phyloP scores from a whole-genome alignment of 2,329 filamentous ascomycete genomes.

The Xylaria sp. region DNA sequence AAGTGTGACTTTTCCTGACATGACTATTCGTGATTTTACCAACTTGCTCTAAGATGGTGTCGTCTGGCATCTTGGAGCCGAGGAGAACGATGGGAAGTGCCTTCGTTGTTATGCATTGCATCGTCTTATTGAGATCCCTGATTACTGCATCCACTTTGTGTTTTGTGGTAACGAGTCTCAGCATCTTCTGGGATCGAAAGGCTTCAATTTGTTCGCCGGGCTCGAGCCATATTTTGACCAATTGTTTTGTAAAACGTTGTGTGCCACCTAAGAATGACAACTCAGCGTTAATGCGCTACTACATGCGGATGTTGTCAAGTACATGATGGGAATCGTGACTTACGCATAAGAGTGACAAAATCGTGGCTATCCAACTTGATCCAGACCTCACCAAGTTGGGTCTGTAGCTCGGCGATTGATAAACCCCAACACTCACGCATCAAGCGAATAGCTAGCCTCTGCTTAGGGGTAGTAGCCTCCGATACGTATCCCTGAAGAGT shows the following conservation, averaged over 20 bases:
- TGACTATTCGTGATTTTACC: conserved; percentile 46
- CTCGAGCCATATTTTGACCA: conserved; percentile 41
- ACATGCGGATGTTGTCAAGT: neutral
- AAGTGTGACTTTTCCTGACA: conserved; percentile 28
- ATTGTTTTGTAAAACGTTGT: conserved; percentile 43
- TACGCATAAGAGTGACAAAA: conserved; percentile 54
- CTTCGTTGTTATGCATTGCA: conserved; percentile 36
- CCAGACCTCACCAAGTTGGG: conserved; percentile 48
- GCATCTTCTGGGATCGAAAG: conserved; percentile 33
- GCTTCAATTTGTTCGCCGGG: conserved; percentile 48
- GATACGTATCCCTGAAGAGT: conserved; percentile 41
- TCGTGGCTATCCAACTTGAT: conserved; percentile 48
- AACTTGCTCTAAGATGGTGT: conserved; percentile 43
- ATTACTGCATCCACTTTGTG: conserved; percentile 45
- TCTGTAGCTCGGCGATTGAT: conserved; percentile 52
- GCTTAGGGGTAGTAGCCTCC: conserved; percentile 45
- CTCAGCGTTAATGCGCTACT: neutral
- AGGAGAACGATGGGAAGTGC: conserved; percentile 37
- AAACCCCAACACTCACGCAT: conserved; percentile 58
- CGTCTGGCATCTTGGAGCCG: conserved; percentile 32
- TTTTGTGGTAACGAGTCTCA: conserved; percentile 47
- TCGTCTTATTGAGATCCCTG: conserved; percentile 40
- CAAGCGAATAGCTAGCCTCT: conserved; percentile 49
- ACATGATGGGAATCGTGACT: conserved; percentile 26
- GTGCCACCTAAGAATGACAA: conserved; percentile 41